Base-by-base conservation (phyloP, 2,329 filamentous ascomycete genomes). In the Aspergillus amoenus region DNA sequence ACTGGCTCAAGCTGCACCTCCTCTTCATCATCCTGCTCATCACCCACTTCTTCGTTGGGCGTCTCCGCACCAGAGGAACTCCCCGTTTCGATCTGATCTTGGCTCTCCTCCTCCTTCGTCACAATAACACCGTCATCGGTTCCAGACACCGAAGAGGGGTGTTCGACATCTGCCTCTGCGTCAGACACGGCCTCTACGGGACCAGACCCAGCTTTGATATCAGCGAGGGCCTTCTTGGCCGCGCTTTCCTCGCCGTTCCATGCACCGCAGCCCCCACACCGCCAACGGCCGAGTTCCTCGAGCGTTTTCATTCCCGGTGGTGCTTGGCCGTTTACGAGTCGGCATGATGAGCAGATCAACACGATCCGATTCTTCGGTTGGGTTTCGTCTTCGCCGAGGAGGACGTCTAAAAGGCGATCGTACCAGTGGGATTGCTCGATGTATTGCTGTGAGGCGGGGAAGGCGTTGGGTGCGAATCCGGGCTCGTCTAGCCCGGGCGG, bases 321-420 rank as follows among this genome's bases (percentile, higher is more conserved):
- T 3, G 94, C 94, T 71, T 97, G 94, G 0, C 95, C 94, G 70
- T 99, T 99, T 47, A 99, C 93, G 1, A 97, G 83, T 30, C 91
- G 83, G 72, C 94, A 99, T 40, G 83, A 81, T 32, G 80, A 75
- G 76, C 94, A 99, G 55, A 99, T 91, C 62, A 99, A 80, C 7
- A 87, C 93, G 57, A 96, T 85, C 17, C 94, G 87, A 73, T 97
- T 97, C 78, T 92, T 95, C 2, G 93, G 85, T 12, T 90, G 87
- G 4, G 90, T 95, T 75, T 99, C 94, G 68, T 99, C 94, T 70
- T 99, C 94, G 49, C 94, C 94, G 0, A 99, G 83, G 24, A 99
- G 84, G 0, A 96, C 85, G 68, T 99, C 94, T 56, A 99, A 81
- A 52, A 99, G 87, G 55, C 93, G 86, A 72, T 99, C 94, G 75